Evolutionary conservation across 1,284 basidiomycete species (phyloP).

Genomic region (Boletus hoseneyae): DNA sequence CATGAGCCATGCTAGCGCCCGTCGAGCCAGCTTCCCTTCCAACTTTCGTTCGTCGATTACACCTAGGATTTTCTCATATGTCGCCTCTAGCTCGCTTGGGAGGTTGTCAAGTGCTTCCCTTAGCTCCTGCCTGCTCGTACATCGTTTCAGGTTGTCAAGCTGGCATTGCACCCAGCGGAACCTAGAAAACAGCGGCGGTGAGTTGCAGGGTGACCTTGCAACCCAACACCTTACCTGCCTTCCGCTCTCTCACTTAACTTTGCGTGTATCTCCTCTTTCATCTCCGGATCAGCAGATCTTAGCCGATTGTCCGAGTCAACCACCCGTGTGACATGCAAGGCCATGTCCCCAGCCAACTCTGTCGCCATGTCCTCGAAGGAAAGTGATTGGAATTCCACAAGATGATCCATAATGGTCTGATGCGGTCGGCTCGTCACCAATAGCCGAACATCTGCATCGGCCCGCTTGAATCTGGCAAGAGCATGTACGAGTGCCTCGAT

Average conservation of each 20-base stretch:
- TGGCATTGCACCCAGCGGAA: conserved; percentile 10
- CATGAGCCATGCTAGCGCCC: not conserved
- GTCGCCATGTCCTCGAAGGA: not conserved
- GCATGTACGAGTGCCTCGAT: not conserved
- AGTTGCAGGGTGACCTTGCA: not conserved
- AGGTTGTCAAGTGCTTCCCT: not conserved
- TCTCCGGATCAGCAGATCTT: not conserved
- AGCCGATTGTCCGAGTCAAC: not conserved
- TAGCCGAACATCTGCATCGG: conserved; percentile 2
- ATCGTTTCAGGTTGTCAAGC: conserved; percentile 1
- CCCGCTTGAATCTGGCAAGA: not conserved
- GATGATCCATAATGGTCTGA: not conserved
- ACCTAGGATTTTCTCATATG: conserved; percentile 1
- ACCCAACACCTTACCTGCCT: not conserved
- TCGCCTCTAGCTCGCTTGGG: not conserved
- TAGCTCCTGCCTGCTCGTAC: not conserved
- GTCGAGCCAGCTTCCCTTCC: not conserved
- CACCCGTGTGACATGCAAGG: not conserved
- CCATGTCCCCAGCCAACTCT: not conserved
- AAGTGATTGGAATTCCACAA: not conserved
- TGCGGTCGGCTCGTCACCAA: conserved; percentile 4
- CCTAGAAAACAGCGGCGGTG: not conserved
- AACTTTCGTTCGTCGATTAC: conserved; percentile 1
- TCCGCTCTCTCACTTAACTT: not conserved
- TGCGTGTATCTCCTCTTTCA: not conserved